Evolutionary conservation across 2,329 filamentous ascomycete species (phyloP), one percentile per base, ranked within the genome.

Genomic region (Xylariaceae sp.): DNA sequence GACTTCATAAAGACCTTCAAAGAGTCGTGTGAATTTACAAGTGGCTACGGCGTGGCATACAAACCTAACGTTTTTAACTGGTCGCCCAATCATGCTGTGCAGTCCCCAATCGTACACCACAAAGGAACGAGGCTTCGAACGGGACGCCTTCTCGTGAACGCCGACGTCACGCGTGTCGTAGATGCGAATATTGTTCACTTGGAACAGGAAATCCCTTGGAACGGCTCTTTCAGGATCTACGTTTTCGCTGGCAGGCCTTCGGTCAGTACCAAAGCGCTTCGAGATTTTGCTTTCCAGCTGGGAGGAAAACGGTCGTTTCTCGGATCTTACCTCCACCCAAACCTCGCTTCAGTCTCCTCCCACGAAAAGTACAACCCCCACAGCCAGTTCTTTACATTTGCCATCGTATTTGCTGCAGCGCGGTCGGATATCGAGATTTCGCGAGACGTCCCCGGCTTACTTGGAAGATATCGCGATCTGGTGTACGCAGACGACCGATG

Each of bases 1-100:
- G 84, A 88, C 11, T 96, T 97, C 67, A 83, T 96, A 66, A 87
- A 87, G 73, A 90, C 87, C 0, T 96, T 96, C 78, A 96, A 96
- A 69, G 89, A 89, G 51, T 84, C 85, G 31, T 96, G 91, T 75
- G 90, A 94, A 65, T 96, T 96, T 71, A 96, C 91, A 11, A 91
- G 88, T 58, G 92, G 92, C 52, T 96, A 96, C 68, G 92, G 92
- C 54, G 90, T 96, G 18, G 87, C 85, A 31, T 96, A 96, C 74
- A 81, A 86, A 58, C 79, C 88, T 48, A 97, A 96, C 71, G 72
- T 81, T 31, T 79, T 96, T 71, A 96, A 96, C 73, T 96, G 90
- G 89, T 88, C 87, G 10, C 70, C 82, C 0, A 74, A 75, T 3
- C 91, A 96, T 71, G 77, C 83, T 1, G 89, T 87, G 13, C 78